Evolutionary conservation across 2,329 filamentous ascomycete genomes (phyloP), one percentile per base, ranked within the genome.

Genomic region (Nannizzia gypsea): DNA sequence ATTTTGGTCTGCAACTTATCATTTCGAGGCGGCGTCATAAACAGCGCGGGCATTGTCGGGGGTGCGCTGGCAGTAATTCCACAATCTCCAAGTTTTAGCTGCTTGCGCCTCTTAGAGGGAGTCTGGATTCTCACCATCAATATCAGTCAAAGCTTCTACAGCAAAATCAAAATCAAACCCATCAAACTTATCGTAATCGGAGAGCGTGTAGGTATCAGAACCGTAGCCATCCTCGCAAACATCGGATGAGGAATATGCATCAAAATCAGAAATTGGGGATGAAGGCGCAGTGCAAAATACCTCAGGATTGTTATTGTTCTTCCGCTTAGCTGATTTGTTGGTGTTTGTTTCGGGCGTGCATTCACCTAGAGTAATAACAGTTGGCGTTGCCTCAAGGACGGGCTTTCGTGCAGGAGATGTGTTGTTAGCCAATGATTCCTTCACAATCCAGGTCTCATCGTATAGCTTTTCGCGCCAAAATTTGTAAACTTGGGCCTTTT

Each of bases 261-360:
- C 58, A 64, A 66, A 66, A 64, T 58, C 59, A 60, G 42, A 55
- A 42, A 36, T 24, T 48, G 66, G 65, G 59, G 66, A 66, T 60
- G 59, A 67, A 60, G 66, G 66, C 60, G 66, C 64, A 24, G 67
- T 67, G 44, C 42, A 56, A 67, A 68, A 67, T 67, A 67, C 67
- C 66, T 68, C 66, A 58, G 61, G 34, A 50, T 64, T 58, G 24
- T 63, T 50, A 40, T 59, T 56, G 24, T 59, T 54, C 9, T 38
- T 38, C 36, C 26, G 6, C 6, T 46, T 56, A 17, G 44, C 26
- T 9, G 52, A 38, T 34, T 57, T 26, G 8, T 11, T 9, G 13
- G 57, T 36, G 9, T 13, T 36, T 36, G 48, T 36, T 58, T 44
- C 22, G 54, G 57, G 26, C 3, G 8, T 13, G 20, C 11, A 15